These are phyloP conservation scores for Biscogniauxia mediterranea DNA, from an alignment of 2,329 filamentous ascomycete species.

Conservation along the genomic window DNA sequence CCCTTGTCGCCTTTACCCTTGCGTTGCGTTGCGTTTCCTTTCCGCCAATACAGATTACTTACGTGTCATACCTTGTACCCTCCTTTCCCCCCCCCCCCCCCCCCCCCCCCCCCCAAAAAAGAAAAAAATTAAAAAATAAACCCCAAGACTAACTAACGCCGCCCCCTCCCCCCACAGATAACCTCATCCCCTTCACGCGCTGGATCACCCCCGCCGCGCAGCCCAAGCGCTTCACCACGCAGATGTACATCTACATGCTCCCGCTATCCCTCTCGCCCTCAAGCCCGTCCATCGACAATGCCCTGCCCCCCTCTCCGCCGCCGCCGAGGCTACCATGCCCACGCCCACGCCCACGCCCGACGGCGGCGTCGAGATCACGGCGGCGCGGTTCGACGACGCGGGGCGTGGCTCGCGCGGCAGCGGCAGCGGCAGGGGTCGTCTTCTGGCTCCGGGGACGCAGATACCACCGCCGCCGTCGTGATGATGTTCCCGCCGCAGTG, in stretches of 20 bases:
- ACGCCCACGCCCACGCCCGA: constrained; percentile 67
- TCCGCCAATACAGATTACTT: too few relatives aligned
- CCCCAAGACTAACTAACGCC: too few relatives aligned
- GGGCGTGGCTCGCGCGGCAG: constrained; percentile 66
- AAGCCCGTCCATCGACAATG: too few relatives aligned
- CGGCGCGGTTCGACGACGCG: constrained; percentile 73
- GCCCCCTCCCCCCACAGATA: constrained; percentile 40
- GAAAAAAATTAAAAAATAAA: too few relatives aligned
- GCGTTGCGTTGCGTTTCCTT: too few relatives aligned
- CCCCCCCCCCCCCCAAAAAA: too few relatives aligned
- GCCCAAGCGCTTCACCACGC: constrained; percentile 81
- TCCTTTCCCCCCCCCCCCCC: too few relatives aligned
- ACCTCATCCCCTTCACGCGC: constrained; percentile 78
- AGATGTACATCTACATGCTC: constrained; percentile 95
- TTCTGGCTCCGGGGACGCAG: constrained; percentile 62
- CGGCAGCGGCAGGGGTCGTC: constrained; percentile 64
- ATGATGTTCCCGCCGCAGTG: constrained; percentile 89
- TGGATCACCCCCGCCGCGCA: constrained; percentile 82
- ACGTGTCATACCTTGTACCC: too few relatives aligned
- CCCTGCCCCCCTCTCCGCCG: constrained; percentile 31
- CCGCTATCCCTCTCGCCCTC: constrained; percentile 45
- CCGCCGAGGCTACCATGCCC: constrained; percentile 45
- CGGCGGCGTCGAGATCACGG: constrained; percentile 64
- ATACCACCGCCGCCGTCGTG: constrained; percentile 74
- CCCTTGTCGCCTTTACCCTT: too few relatives aligned